Percentiles rank a stretch among this genome's conserved stretches.
phyloP scores from a whole-genome alignment of 2,329 filamentous ascomycete genomes.

The Chrysoporthe puriensis region DNA sequence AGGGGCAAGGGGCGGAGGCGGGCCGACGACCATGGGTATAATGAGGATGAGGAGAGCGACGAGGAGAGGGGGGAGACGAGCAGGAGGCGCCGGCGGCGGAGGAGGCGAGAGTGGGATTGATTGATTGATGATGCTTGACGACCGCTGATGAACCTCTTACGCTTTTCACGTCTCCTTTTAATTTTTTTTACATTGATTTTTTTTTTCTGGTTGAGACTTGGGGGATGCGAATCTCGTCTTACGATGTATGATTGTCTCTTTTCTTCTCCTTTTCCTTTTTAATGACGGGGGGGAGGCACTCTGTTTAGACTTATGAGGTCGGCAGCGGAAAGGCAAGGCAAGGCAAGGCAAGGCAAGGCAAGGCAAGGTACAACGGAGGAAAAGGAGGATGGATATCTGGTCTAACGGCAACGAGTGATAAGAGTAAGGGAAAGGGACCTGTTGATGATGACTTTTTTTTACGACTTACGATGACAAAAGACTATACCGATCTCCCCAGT shows the following conservation, averaged over 20 bases:
- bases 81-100: conserved; percentile 28
- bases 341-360: background rate
- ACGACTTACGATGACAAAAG: conserved; percentile 1
- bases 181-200: background rate
- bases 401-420: background rate
- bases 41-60: conserved; percentile 29
- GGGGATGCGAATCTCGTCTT: too few species aligned
- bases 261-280: conserved; percentile 2
- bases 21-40: conserved; percentile 22
- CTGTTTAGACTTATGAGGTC: background rate
- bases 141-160: conserved; percentile 8
- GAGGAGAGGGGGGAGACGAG: conserved; percentile 30
- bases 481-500: background rate
- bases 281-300: background rate
- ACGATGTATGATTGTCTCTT: too few species aligned
- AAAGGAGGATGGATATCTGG: background rate
- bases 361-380: background rate
- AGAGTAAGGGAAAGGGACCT: background rate
- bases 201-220: background rate
- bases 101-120: conserved; percentile 19
- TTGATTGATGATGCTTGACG: background rate
- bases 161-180: background rate
- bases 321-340: background rate
- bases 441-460: background rate
- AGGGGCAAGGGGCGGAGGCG: conserved; percentile 26